Conservation (phyloP, 768 basidiomycete genomes). For the Mycena vulgaris region DNA sequence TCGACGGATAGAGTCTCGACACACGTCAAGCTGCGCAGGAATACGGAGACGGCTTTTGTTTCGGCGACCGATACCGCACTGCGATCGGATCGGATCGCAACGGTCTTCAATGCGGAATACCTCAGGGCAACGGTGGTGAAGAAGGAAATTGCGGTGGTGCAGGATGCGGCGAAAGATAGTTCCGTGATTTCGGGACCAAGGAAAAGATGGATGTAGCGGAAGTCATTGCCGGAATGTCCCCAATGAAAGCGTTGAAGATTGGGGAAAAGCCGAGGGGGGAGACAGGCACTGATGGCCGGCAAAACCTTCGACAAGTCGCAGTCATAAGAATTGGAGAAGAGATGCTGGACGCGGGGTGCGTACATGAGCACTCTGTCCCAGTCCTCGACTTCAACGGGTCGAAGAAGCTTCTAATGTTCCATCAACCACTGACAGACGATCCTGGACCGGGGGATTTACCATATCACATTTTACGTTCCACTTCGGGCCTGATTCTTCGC, state of each 20-base stretch:
- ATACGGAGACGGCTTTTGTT: conserved; percentile 15
- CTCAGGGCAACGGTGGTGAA: neutral
- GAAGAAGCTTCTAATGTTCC: neutral
- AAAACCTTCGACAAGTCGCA: conserved; percentile 9
- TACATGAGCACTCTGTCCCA: conserved; percentile 21
- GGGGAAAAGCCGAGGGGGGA: neutral
- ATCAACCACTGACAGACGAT: too few species aligned
- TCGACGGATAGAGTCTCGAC: conserved; percentile 10
- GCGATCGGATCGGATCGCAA: neutral
- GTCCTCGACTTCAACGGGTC: conserved; percentile 4
- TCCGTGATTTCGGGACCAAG: neutral
- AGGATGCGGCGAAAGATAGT: neutral
- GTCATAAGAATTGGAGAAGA: neutral
- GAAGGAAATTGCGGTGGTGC: neutral
- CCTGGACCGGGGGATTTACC: too few species aligned
- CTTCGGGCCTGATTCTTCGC: conserved; percentile 2
- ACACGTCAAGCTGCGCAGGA: conserved; percentile 8
- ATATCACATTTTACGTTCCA: neutral
- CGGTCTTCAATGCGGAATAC: conserved; percentile 3
- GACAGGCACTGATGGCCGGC: neutral
- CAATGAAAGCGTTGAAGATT: conserved; percentile 9
- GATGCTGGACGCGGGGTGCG: conserved; percentile 4
- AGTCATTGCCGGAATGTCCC: neutral
- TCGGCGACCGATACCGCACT: neutral
- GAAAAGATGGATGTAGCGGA: conserved; percentile 9